Conservation (phyloP, 805 yeast genomes). For the Hanseniaspora lindneri region DNA sequence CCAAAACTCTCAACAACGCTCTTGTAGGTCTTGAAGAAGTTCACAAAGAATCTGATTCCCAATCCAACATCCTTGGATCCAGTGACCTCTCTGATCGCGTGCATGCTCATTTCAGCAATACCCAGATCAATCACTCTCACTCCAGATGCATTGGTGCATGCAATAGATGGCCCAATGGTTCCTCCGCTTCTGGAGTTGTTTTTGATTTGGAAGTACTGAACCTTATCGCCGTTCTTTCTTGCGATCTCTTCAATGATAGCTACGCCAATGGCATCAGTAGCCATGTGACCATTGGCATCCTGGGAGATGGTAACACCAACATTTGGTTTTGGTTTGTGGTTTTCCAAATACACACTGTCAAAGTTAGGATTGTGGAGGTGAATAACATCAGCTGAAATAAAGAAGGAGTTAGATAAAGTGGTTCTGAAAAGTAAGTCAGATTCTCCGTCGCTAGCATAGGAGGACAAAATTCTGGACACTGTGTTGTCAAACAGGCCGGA, state of each 20-base stretch:
- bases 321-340: constrained; percentile 73
- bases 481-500: constrained; percentile 61
- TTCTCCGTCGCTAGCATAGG: constrained; percentile 23
- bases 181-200: constrained; percentile 81
- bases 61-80: constrained; percentile 69
- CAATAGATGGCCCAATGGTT: constrained; percentile 67
- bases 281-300: constrained; percentile 75
- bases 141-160: constrained; percentile 43
- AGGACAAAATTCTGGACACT: constrained; percentile 43
- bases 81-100: constrained; percentile 67
- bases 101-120: constrained; percentile 77
- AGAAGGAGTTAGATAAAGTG: constrained; percentile 60
- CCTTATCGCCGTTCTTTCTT: constrained; percentile 44
- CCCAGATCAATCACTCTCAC: constrained; percentile 73
- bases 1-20: constrained; percentile 41
- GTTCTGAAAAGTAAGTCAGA: constrained; percentile 28
- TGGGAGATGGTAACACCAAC: constrained; percentile 57
- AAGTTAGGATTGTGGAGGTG: constrained; percentile 78
- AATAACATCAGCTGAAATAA: constrained; percentile 73
- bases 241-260: constrained; percentile 65
- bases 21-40: constrained; percentile 60
- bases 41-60: constrained; percentile 59
- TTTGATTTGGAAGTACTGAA: constrained; percentile 78
- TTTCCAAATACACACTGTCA: constrained; percentile 51
- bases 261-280: constrained; percentile 64